Conservation (phyloP, 306 rosid genomes). For the Dicorynia guianensis region DNA sequence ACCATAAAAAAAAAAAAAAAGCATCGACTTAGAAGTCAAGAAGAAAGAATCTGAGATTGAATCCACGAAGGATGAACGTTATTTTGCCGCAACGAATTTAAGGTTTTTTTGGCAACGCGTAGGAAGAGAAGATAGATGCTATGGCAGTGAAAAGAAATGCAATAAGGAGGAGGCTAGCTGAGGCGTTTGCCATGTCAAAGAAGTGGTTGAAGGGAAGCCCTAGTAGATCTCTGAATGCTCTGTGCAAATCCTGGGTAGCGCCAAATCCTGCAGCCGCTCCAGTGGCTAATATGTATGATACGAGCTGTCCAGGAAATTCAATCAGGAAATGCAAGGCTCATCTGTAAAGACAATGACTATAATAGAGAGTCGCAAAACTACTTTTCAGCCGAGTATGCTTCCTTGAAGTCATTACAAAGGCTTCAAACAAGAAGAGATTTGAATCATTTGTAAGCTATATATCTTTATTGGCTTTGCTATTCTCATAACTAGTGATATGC, state of each 20-base stretch:
- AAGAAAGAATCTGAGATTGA: neutral
- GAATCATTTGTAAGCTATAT: too few relatives aligned
- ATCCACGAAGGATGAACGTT: neutral
- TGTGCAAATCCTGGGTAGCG: conserved; percentile 44
- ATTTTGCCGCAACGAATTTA: neutral
- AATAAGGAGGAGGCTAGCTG: conserved; percentile 55
- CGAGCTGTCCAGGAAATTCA: conserved; percentile 41
- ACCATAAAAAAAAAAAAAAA: neutral
- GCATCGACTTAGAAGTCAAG: neutral
- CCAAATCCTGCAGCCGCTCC: conserved; percentile 76
- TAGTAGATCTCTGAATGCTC: neutral
- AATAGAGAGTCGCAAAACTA: neutral
- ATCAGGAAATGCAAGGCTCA: neutral
- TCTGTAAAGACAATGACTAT: neutral
- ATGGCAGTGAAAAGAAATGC: conserved; percentile 56
- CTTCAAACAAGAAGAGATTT: too few relatives aligned
- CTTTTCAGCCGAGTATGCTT: too few relatives aligned
- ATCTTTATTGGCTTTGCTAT: too few relatives aligned
- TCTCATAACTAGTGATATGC: too few relatives aligned
- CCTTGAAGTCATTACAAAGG: too few relatives aligned
- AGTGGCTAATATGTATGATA: conserved; percentile 58
- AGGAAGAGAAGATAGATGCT: conserved; percentile 58
- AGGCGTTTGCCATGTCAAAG: conserved; percentile 51
- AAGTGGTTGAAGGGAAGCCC: conserved; percentile 13
- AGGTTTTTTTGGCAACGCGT: conserved; percentile 48